Percentiles rank a stretch among this genome's conserved stretches.
Conservation (phyloP, 352 stramenopile genomes). For the Pythium folliculosum region DNA sequence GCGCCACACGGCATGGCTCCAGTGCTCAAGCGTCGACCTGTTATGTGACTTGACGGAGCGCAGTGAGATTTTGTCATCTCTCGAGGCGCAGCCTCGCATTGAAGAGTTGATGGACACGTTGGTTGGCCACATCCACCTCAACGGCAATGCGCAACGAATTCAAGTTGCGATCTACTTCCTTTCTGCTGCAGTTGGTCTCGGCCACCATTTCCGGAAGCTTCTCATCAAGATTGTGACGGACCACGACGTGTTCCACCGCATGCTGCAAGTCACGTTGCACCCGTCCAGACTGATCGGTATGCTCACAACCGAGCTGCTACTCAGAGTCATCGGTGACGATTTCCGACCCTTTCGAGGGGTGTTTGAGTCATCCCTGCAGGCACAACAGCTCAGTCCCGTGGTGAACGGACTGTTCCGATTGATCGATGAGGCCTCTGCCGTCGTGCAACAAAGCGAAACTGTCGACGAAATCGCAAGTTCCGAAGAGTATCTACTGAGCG, state of each 20-base stretch:
- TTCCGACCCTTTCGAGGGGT: constrained; percentile 43
- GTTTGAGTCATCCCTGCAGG: constrained; percentile 42
- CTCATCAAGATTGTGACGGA: constrained; percentile 53
- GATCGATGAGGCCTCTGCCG: constrained; percentile 42
- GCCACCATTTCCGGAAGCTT: constrained; percentile 64
- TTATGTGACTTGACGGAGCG: constrained; percentile 64
- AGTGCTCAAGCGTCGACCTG: constrained; percentile 66
- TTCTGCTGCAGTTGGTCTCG: constrained; percentile 47
- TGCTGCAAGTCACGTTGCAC: constrained; percentile 70
- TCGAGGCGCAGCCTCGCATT: constrained; percentile 63
- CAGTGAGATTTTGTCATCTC: constrained; percentile 47
- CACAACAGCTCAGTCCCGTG: constrained; percentile 47
- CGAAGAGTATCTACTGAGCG: constrained; percentile 70
- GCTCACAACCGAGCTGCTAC: constrained; percentile 48
- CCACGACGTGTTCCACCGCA: constrained; percentile 61
- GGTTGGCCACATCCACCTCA: constrained; percentile 66
- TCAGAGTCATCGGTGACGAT: constrained; percentile 69
- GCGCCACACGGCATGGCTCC: constrained; percentile 37
- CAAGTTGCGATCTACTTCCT: constrained; percentile 66
- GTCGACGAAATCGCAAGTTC: constrained; percentile 48
- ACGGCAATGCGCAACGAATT: constrained; percentile 61
- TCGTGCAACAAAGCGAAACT: constrained; percentile 48
- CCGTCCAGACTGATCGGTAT: constrained; percentile 66
- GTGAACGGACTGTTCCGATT: constrained; percentile 59
- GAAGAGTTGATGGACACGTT: constrained; percentile 48